Base-by-base conservation (phyloP, 768 basidiomycete species). In the Macrolepiota fuliginosa region DNA sequence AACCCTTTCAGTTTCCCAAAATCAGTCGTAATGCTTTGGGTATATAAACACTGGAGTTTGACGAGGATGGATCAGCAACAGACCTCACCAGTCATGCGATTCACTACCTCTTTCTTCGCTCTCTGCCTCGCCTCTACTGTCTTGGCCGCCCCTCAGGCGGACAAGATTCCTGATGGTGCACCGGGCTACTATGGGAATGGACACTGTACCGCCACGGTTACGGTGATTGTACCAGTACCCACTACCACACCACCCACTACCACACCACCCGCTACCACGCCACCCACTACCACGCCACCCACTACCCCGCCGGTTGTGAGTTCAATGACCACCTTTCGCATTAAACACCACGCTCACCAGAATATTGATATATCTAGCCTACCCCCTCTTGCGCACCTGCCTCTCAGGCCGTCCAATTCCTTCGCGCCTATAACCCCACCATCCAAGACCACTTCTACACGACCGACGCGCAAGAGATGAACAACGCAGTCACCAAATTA, bases 381-480 rank as follows among this genome's bases (percentile, higher is more conserved):
- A 17, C 17, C 12, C 45, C 45, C 45, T 12, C 45, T 46, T 54
- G 54, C 24, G 54, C 54, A 13, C 54, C 54, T 25, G 11, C 7
- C n/a, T 54, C 54, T 19, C 36, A 40, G 22, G 25, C 54, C 15
- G 54, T 54, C 19, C n/a, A 24, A 12, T 54, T 54, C 37, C 54
- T 54, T 24, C 54, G 54, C 12, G 36, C 54, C 36, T 54, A 54
- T 32, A 27, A 25, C 9, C 36, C 54, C 13, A 3, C 2, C n/a
- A 46, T 46, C 32, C 2, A 1, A 3, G 63, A 64, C 45, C 63
- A 64, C 52, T 64, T 64, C 15, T 64, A 64, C 58, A 64, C 63
- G 4, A 60, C 58, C 52, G 49, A 46, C 27, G 40, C 12, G 19
- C 35, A 39, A 17, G 63, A 64, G 36, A 27, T 46, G 36, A 10